Evolutionary conservation across 306 rosid species (phyloP), one percentile per base, ranked within the genome.

Genomic region (Gynostemma pentaphyllum): DNA sequence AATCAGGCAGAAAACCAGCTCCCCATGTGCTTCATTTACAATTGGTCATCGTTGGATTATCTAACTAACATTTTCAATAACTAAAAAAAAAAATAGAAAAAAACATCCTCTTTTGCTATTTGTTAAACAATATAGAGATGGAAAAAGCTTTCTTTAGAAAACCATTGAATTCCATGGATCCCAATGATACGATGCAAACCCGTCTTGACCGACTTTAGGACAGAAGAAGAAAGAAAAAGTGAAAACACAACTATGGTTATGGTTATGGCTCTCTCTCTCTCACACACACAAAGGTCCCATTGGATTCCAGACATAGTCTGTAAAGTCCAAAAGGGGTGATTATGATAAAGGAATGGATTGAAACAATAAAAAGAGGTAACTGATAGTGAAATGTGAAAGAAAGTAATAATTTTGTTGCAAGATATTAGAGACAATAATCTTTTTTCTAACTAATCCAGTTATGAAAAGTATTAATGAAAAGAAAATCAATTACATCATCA

Each of bases 361-460:
- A 28, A 44, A 64, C 18, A 62, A 62, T 19, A 45, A 45, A 63
- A 65, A 45, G 30, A 12, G 18, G 45, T 28, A 47, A 65, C 21
- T 42, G 69, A 64, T 28, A 30, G 55, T 14, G 67, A 62, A 2
- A 64, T 16, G 40, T 23, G 67, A 64, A 68, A 63, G 70, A 55
- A 76, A 39, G 72, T 61, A 67, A 57, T 70, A 50, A 63, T 62
- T 34, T 69, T 82, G 76, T 61, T 69, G 66, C 66, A 47, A 53
- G 39, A 53, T 4, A 53, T 53, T 27, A 28, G 23, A 53, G 9
- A 53, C 13, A 53, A 13, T n/a, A n/a, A n/a, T n/a, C n/a, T 11
- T 11, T 8, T 29, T 55, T 40, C 51, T 74, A 74, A 72, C 68
- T 78, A 71, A 69, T 60, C 74, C 76, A 48, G 66, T 7, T 65